Evolutionary conservation across 1,284 basidiomycete genomes (phyloP).

Genomic region (Stereum hirsutum): DNA sequence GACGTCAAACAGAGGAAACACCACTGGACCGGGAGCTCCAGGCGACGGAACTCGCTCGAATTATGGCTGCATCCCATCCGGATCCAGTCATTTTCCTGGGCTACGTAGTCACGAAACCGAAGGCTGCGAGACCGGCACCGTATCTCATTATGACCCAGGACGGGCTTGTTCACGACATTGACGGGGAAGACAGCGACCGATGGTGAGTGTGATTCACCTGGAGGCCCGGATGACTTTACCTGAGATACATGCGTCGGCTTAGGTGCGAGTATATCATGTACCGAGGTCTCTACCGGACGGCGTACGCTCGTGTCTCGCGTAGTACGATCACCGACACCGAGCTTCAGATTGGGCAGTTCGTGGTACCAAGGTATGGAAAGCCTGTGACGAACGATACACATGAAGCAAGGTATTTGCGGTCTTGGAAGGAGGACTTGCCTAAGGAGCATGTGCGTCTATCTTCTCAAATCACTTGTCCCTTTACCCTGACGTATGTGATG

Average conservation of each 20-base stretch:
- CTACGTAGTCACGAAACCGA: constrained; percentile 78
- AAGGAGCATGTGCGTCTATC: constrained; percentile 43
- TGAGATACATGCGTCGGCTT: constrained; percentile 14
- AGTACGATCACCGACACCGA: constrained; percentile 72
- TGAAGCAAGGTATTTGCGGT: constrained; percentile 56
- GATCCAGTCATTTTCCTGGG: constrained; percentile 82
- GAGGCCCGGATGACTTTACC: not conserved
- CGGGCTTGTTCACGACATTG: constrained; percentile 68
- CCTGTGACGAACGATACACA: constrained; percentile 49
- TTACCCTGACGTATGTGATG: constrained; percentile 3
- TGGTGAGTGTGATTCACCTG: constrained; percentile 57
- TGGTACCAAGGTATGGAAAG: constrained; percentile 52
- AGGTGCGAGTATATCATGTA: constrained; percentile 91
- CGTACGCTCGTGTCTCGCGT: constrained; percentile 65
- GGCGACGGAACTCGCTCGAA: constrained; percentile 72
- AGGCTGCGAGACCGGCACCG: constrained; percentile 63
- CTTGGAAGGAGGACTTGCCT: constrained; percentile 58
- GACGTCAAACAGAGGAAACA: constrained; percentile 88
- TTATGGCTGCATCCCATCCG: constrained; percentile 69
- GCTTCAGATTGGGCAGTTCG: constrained; percentile 75
- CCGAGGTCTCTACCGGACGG: constrained; percentile 71
- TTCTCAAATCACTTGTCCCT: not conserved
- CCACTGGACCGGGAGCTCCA: constrained; percentile 85
- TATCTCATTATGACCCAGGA: constrained; percentile 79
- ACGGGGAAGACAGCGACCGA: constrained; percentile 58